phyloP scores from a whole-genome alignment of 2,329 filamentous ascomycete genomes.

The Botrytis pseudocinerea region DNA sequence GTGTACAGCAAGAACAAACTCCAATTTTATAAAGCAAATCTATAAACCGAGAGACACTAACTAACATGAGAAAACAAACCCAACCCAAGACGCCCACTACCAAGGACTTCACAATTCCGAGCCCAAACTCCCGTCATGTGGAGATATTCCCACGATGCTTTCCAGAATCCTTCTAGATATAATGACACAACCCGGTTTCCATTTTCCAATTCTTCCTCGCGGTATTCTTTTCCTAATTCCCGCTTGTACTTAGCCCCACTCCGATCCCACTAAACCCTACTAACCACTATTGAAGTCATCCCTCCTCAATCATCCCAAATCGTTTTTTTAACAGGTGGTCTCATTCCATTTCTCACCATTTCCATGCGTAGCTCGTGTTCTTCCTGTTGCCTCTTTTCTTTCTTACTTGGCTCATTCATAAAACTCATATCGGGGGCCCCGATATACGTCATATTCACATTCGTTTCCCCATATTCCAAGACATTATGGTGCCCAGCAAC shows the following conservation, averaged over 20 bases:
- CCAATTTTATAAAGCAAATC: not conserved
- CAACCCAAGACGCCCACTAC: not conserved
- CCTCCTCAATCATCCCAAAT: not conserved
- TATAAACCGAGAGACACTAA: not conserved
- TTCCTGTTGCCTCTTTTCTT: accelerated
- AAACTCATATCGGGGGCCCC: not conserved
- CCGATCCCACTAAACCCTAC: not conserved
- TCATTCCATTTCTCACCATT: no score
- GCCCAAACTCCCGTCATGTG: not conserved
- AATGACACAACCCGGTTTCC: not conserved
- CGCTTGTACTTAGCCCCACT: not conserved
- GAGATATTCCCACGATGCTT: not conserved
- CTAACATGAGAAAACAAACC: not conserved
- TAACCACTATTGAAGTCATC: not conserved
- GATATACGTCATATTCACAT: not conserved
- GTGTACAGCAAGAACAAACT: not conserved
- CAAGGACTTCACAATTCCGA: not conserved
- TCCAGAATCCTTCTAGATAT: not conserved
- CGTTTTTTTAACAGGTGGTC: no score
- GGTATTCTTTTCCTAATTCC: not conserved
- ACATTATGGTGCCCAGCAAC: no score
- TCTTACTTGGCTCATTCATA: not conserved
- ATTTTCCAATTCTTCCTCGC: not conserved
- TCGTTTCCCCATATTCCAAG: no score
- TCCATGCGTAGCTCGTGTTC: not conserved